Percentiles rank a stretch among this genome's conserved stretches.
Evolutionary conservation across 805 yeast species (phyloP).

Genomic region (Ogataea zsoltii): DNA sequence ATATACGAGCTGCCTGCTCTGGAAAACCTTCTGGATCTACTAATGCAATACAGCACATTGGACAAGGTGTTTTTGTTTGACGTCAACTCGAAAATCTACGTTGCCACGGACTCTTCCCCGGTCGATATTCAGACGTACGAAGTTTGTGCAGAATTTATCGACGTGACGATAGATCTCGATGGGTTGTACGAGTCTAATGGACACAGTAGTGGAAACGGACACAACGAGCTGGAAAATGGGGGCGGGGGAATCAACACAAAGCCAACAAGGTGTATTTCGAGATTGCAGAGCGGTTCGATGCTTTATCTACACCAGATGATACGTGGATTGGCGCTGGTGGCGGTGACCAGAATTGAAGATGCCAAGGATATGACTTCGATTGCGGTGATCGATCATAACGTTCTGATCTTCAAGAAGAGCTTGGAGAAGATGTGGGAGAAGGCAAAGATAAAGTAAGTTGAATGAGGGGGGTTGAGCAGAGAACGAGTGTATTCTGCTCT

Average conservation of each 20-base stretch:
- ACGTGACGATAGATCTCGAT: slow-evolving; percentile 86
- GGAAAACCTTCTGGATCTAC: slow-evolving; percentile 83
- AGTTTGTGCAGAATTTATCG: slow-evolving; percentile 96
- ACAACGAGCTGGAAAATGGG: slow-evolving; percentile 8
- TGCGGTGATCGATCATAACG: slow-evolving; percentile 85
- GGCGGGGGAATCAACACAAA: slow-evolving; percentile 8
- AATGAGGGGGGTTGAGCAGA: neutral
- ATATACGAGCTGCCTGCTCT: slow-evolving; percentile 85
- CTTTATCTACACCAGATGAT: slow-evolving; percentile 89
- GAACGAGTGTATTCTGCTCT: no score
- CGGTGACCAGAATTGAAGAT: slow-evolving; percentile 71
- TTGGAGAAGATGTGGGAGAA: slow-evolving; percentile 70
- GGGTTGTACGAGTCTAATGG: slow-evolving; percentile 52
- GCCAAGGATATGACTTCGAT: slow-evolving; percentile 48
- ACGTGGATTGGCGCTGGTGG: slow-evolving; percentile 88
- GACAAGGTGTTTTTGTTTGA: slow-evolving; percentile 94
- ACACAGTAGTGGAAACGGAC: slow-evolving; percentile 9
- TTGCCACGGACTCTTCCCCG: slow-evolving; percentile 94
- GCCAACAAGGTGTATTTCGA: slow-evolving; percentile 60
- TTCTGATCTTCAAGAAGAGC: slow-evolving; percentile 74
- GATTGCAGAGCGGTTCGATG: slow-evolving; percentile 79
- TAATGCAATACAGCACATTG: slow-evolving; percentile 85
- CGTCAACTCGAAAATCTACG: slow-evolving; percentile 87
- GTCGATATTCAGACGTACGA: slow-evolving; percentile 95
- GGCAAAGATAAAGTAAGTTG: slow-evolving; percentile 31